Evolutionary conservation across 495 filamentous ascomycete species (phyloP).

Genomic region (Barbatosphaeria neglecta): DNA sequence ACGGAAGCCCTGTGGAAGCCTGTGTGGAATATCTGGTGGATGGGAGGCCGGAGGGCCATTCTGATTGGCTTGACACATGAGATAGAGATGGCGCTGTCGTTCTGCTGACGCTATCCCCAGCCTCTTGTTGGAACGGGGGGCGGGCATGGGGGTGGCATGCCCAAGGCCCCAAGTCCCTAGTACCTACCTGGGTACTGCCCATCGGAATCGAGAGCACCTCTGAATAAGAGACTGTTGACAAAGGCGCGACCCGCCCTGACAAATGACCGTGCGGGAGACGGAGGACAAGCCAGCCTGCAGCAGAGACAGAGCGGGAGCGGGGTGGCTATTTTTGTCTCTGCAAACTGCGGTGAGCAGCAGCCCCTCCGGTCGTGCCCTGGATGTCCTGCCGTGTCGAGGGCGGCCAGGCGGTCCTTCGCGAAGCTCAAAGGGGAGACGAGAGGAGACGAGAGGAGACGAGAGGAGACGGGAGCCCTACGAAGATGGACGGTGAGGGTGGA

Average conservation of each 20-base stretch:
- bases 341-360: background rate
- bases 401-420: background rate
- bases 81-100: background rate
- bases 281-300: too few relatives aligned
- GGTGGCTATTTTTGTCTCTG: background rate
- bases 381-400: background rate
- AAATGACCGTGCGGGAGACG: background rate
- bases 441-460: too few relatives aligned
- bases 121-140: background rate
- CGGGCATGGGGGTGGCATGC: too few relatives aligned
- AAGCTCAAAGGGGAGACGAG: background rate
- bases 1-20: conserved; percentile 13
- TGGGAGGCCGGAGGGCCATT: background rate
- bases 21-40: conserved; percentile 7
- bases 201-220: background rate
- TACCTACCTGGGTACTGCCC: background rate
- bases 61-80: conserved; percentile 3
- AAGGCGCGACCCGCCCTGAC: background rate
- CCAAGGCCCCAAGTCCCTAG: too few relatives aligned
- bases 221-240: background rate
- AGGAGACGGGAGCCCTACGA: too few relatives aligned
- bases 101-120: background rate
- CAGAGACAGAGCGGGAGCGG: background rate
- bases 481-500: too few relatives aligned
- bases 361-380: too few relatives aligned